Evolutionary conservation across 768 basidiomycete species (phyloP).

Genomic region (Boletus rufocinnamomeus): DNA sequence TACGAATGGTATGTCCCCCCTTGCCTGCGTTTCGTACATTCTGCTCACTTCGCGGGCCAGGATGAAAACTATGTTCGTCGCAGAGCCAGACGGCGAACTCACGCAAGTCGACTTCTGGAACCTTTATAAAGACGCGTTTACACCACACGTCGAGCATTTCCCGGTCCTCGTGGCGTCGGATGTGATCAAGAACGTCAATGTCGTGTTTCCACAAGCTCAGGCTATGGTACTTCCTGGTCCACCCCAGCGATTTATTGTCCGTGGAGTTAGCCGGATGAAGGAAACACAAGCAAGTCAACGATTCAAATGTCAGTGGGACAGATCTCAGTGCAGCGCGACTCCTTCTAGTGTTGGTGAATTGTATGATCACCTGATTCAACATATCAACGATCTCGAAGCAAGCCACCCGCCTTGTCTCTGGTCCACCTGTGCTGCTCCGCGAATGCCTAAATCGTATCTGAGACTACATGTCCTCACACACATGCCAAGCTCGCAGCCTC

Average conservation of each 20-base stretch:
- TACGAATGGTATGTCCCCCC: constrained; percentile 67
- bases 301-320: constrained; percentile 80
- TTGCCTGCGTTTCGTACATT: constrained; percentile 2
- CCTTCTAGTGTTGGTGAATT: constrained; percentile 60
- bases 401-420: constrained; percentile 63
- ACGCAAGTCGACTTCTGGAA: constrained; percentile 97
- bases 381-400: constrained; percentile 48
- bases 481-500: constrained; percentile 58
- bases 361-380: constrained; percentile 70
- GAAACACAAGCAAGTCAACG: constrained; percentile 56
- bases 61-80: constrained; percentile 90
- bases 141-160: constrained; percentile 54
- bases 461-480: constrained; percentile 78
- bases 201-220: constrained; percentile 81
- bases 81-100: constrained; percentile 74
- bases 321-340: constrained; percentile 51
- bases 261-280: constrained; percentile 75
- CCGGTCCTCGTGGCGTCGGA: constrained; percentile 83
- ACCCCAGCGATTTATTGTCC: constrained; percentile 81
- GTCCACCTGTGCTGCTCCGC: constrained; percentile 60
- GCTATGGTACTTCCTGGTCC: constrained; percentile 82
- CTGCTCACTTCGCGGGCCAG: constrained; percentile 42
- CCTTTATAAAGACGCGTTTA: constrained; percentile 84
- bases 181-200: constrained; percentile 89
- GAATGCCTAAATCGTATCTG: constrained; percentile 51